Evolutionary conservation across 345 rosid genomes (phyloP).

Genomic region (Pseudoturritis turrita): DNA sequence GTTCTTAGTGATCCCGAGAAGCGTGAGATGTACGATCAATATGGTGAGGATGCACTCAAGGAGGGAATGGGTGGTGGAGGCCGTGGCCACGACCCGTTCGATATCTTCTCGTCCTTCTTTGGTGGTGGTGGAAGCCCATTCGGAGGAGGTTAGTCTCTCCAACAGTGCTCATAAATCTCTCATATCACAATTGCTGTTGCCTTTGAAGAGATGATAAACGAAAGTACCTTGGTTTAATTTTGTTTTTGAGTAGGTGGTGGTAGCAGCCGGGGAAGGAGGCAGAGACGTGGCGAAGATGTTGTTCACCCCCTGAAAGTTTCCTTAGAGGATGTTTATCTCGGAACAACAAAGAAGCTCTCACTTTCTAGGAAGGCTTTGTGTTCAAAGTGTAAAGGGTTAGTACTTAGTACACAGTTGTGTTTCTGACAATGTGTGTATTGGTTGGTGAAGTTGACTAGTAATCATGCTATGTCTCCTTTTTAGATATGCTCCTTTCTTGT

Average conservation of each 20-base stretch:
- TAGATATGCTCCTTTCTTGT: neutral
- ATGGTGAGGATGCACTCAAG: slow-evolving; percentile 93
- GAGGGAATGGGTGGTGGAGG: slow-evolving; percentile 83
- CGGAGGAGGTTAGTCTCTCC: slow-evolving; percentile 35
- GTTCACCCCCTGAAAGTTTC: slow-evolving; percentile 78
- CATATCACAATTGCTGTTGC: neutral
- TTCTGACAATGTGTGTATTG: neutral
- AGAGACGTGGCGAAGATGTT: slow-evolving; percentile 89
- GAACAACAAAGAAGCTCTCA: slow-evolving; percentile 79
- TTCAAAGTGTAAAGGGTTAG: slow-evolving; percentile 81
- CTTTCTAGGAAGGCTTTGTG: slow-evolving; percentile 77
- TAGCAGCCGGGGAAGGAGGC: slow-evolving; percentile 70
- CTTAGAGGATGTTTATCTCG: slow-evolving; percentile 72
- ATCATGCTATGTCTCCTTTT: neutral
- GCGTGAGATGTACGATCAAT: slow-evolving; percentile 81
- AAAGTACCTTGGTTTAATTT: neutral
- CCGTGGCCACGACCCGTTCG: slow-evolving; percentile 71
- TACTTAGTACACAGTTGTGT: neutral
- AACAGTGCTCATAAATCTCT: neutral
- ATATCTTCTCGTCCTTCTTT: slow-evolving; percentile 78
- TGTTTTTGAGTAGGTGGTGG: slow-evolving; percentile 50
- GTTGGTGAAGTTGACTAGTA: neutral
- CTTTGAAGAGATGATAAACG: neutral
- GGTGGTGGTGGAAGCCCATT: slow-evolving; percentile 44
- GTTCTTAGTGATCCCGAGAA: slow-evolving; percentile 86